phyloP scores from a whole-genome alignment of 2,329 filamentous ascomycete species.

The Ploettnerulaceae sp. region DNA sequence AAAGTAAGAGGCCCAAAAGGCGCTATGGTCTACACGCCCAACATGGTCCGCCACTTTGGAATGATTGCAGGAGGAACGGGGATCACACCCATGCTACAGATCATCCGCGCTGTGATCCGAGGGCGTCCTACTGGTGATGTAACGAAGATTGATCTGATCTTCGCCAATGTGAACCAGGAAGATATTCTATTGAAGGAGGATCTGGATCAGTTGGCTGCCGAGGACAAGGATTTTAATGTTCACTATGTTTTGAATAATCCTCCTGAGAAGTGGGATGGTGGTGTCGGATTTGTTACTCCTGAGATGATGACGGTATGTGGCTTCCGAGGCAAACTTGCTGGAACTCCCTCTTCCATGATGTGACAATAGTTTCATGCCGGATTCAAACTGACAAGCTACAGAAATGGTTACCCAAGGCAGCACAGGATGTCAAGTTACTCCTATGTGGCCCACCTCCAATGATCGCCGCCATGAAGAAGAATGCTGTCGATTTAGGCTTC shows the following conservation, averaged over 20 bases:
- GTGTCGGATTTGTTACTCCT: constrained; percentile 88
- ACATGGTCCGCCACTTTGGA: constrained; percentile 93
- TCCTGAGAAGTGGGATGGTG: constrained; percentile 84
- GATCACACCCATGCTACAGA: constrained; percentile 97
- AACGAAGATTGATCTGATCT: constrained; percentile 91
- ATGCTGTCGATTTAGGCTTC: constrained; percentile 81
- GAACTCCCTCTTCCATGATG: constrained; percentile 13
- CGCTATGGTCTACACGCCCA: constrained; percentile 94
- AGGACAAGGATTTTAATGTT: constrained; percentile 78
- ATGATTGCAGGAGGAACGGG: constrained; percentile 98
- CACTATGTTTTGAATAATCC: constrained; percentile 98
- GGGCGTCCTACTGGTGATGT: constrained; percentile 73
- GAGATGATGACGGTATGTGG: constrained; percentile 83
- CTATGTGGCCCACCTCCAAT: constrained; percentile 95
- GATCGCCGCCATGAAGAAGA: constrained; percentile 96
- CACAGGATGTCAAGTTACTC: constrained; percentile 85
- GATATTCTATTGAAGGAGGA: constrained; percentile 94
- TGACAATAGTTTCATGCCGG: neutral
- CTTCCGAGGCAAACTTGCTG: constrained; percentile 27
- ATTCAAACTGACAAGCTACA: constrained; percentile 32
- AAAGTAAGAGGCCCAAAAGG: constrained; percentile 93
- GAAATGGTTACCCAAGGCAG: constrained; percentile 77
- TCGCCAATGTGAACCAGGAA: constrained; percentile 89
- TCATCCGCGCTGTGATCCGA: constrained; percentile 84
- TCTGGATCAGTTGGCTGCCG: constrained; percentile 69